Conservation (phyloP, 768 basidiomycete species). For the Lactarius sp. region DNA sequence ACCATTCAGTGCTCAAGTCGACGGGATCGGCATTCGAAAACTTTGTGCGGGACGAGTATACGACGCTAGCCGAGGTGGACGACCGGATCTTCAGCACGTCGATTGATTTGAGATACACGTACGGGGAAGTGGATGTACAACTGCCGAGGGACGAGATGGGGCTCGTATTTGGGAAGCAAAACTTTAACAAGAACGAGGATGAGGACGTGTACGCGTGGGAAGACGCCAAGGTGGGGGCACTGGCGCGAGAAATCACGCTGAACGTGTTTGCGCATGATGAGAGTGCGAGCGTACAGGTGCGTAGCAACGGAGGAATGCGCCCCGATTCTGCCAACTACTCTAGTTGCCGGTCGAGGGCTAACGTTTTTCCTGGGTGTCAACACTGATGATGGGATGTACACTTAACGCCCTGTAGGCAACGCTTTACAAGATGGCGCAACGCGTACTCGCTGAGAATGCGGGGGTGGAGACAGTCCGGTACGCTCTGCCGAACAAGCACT, state of each 20-base stretch:
- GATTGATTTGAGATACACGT: constrained; percentile 70
- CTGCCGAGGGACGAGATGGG: constrained; percentile 49
- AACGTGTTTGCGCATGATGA: constrained; percentile 83
- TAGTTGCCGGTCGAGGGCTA: not conserved
- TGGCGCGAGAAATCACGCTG: constrained; percentile 61
- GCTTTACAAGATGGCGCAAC: constrained; percentile 80
- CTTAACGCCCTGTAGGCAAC: not conserved
- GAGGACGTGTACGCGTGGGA: constrained; percentile 52
- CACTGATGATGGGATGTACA: not conserved
- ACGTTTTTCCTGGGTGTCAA: no score
- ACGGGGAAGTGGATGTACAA: constrained; percentile 44
- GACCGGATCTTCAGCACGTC: constrained; percentile 92
- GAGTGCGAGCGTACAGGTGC: constrained; percentile 87
- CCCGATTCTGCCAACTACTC: no score
- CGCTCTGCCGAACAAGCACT: constrained; percentile 89
- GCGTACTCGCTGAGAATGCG: constrained; percentile 61
- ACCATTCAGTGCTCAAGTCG: constrained; percentile 71
- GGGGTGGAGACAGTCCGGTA: constrained; percentile 61
- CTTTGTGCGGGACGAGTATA: constrained; percentile 82
- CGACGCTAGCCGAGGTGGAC: constrained; percentile 76
- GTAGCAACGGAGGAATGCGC: constrained; percentile 27
- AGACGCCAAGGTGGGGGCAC: constrained; percentile 44
- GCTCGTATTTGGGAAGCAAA: constrained; percentile 44
- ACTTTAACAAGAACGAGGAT: constrained; percentile 21
- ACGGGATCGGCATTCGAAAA: constrained; percentile 80